Evolutionary conservation across 495 filamentous ascomycete genomes (phyloP).

Genomic region (Podospora appendiculata): DNA sequence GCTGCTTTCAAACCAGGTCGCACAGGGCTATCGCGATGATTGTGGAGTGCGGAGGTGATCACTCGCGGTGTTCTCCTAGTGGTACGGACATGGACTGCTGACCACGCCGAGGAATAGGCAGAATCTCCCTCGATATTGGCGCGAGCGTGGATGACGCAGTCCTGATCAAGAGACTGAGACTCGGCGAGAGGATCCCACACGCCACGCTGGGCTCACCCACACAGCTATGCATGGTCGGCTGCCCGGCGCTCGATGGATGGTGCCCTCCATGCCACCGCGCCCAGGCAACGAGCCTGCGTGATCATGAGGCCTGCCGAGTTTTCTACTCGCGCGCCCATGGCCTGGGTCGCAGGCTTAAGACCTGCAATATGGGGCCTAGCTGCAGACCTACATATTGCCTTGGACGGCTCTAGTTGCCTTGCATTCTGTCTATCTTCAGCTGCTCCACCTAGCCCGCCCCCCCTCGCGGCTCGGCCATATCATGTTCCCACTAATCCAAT

Average conservation of each 20-base stretch:
- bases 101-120: constrained; percentile 14
- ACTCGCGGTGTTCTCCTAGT: constrained; percentile 3
- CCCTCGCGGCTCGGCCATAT: background rate
- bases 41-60: constrained; percentile 1
- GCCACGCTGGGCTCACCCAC: too few relatives aligned
- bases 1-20: background rate
- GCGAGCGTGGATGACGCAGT: background rate
- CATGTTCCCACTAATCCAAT: background rate
- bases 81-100: constrained; percentile 12
- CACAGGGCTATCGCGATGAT: constrained; percentile 3
- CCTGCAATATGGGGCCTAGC: constrained; percentile 12
- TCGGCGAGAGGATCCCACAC: background rate
- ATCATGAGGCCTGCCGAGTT: constrained; percentile 8
- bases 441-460: background rate
- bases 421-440: background rate
- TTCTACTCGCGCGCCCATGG: background rate
- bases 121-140: constrained; percentile 18
- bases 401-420: background rate
- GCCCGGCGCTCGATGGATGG: too few relatives aligned
- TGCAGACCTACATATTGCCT: background rate
- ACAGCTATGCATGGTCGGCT: too few relatives aligned
- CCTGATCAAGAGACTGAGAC: constrained; percentile 1
- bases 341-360: constrained; percentile 9
- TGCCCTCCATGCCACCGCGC: too few relatives aligned
- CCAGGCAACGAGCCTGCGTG: background rate